phyloP scores from a whole-genome alignment of 73 alveolate species.

The Paraurostyla sp. region DNA sequence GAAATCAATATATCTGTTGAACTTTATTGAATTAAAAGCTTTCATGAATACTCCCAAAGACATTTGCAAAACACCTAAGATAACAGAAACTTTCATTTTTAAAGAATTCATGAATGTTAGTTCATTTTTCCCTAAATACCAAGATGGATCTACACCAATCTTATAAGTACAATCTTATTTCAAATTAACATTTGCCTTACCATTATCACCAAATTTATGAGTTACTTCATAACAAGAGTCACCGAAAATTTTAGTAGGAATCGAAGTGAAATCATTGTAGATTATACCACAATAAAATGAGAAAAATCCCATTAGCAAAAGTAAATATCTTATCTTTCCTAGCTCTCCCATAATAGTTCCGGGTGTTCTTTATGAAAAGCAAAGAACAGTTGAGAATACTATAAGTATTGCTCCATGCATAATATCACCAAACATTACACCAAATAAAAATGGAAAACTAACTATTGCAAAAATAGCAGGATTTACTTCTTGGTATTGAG shows the following conservation, averaged over 20 bases:
- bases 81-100: conserved; percentile 97
- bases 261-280: conserved; percentile 93
- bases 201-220: conserved; percentile 48
- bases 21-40: conserved; percentile 91
- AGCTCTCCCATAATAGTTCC: neutral
- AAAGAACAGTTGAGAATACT: conserved; percentile 63
- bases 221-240: conserved; percentile 72
- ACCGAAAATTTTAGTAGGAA: conserved; percentile 84
- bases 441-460: conserved; percentile 94
- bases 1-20: conserved; percentile 85
- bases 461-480: conserved; percentile 92
- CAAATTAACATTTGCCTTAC: neutral
- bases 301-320: conserved; percentile 88
- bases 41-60: conserved; percentile 92
- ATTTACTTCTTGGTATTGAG: conserved; percentile 90
- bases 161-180: conserved; percentile 86
- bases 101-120: conserved; percentile 92
- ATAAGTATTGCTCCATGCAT: conserved; percentile 91
- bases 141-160: conserved; percentile 96
- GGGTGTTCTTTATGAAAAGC: conserved; percentile 10
- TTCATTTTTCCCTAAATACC: conserved; percentile 94
- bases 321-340: conserved; percentile 82
- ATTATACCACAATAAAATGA: conserved; percentile 90
- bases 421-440: conserved; percentile 97
- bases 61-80: conserved; percentile 97